Evolutionary conservation across 805 yeast genomes (phyloP), one percentile per base, ranked within the genome.

Genomic region (Huiozyma sinensis): DNA sequence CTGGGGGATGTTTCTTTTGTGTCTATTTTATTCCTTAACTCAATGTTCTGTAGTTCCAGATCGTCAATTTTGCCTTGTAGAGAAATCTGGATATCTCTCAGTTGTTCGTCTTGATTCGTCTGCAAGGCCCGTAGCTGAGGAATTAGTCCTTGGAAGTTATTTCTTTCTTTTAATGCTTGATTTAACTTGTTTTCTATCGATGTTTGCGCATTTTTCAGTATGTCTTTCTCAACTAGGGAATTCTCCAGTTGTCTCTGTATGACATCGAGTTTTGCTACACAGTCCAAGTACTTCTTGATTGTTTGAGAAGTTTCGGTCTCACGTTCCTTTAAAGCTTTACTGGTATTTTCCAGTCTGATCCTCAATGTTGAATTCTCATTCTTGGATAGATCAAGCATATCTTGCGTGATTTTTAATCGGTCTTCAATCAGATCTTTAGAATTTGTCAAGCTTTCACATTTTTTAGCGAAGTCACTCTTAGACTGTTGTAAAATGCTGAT

Each of bases 91-190:
- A 79, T 55, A 34, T 77, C 80, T 17, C 64, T 56, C 39, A 73
- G 68, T 6, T 75, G 65, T 1, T 61, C 50, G 41, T 81, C 83
- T 43, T 88, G 70, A 55, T 84, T 89, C 42, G 69, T 69, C 44
- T 77, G 76, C 35, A 77, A 56, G 2, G 77, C 55, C 59, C 84
- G 90, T 38, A 85, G 63, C 52, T 73, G 81, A 6, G 73, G 59
- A 7, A 83, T 70, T 46, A 79, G 66, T 4, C 75, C 70, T 50
- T 73, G 79, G 36, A 85, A 64, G 42, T 76, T 71, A 6, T 71
- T 60, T 52, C 76, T 78, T 55, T 87, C 95, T 3, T 71, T 70
- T 38, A 70, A 64, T 44, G 83, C 61, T 29, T 68, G 71, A 6
- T 65, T 62, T 36, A 78, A 69, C 48, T 83, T 86, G 10, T 65